Percentiles rank a stretch among this genome's conserved stretches.
Evolutionary conservation across 2,329 filamentous ascomycete species (phyloP).

Genomic region (Ascocoryne sarcoides): DNA sequence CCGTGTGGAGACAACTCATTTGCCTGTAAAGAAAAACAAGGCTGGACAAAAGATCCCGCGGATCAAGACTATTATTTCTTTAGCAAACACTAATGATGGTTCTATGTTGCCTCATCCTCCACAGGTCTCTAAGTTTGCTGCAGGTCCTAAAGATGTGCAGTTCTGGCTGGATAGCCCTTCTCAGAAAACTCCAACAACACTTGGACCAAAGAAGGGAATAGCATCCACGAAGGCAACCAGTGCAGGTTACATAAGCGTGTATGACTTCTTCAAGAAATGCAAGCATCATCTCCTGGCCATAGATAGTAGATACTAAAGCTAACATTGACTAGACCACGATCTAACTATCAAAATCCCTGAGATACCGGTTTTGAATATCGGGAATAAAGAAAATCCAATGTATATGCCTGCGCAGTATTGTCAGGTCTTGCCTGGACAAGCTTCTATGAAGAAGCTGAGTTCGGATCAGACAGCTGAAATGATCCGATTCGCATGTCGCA

Average conservation of each 20-base stretch:
- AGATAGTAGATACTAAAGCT: conserved; percentile 1
- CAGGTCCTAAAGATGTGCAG: conserved; percentile 5
- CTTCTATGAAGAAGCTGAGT: conserved; percentile 47
- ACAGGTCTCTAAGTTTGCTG: conserved; percentile 2
- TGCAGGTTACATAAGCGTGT: conserved; percentile 46
- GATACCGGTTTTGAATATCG: conserved; percentile 61
- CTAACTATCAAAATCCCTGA: conserved; percentile 27
- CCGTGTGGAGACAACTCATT: conserved; percentile 1
- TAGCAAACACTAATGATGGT: conserved; percentile 3
- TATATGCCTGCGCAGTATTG: conserved; percentile 60
- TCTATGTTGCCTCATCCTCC: conserved; percentile 2
- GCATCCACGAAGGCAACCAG: not conserved
- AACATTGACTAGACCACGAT: conserved; percentile 8
- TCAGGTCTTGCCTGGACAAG: conserved; percentile 52
- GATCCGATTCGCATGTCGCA: conserved; percentile 61
- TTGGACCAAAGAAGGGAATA: not conserved
- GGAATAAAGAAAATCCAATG: conserved; percentile 42
- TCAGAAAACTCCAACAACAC: not conserved
- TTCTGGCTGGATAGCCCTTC: conserved; percentile 2
- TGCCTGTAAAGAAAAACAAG: conserved; percentile 2
- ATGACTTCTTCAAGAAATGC: conserved; percentile 42
- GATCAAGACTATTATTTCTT: conserved; percentile 3
- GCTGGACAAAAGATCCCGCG: conserved; percentile 3
- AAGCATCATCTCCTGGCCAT: conserved; percentile 6
- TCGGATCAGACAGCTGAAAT: conserved; percentile 54